Base-by-base conservation (phyloP, 2,329 filamentous ascomycete genomes). In the Diaporthe citrichinensis region DNA sequence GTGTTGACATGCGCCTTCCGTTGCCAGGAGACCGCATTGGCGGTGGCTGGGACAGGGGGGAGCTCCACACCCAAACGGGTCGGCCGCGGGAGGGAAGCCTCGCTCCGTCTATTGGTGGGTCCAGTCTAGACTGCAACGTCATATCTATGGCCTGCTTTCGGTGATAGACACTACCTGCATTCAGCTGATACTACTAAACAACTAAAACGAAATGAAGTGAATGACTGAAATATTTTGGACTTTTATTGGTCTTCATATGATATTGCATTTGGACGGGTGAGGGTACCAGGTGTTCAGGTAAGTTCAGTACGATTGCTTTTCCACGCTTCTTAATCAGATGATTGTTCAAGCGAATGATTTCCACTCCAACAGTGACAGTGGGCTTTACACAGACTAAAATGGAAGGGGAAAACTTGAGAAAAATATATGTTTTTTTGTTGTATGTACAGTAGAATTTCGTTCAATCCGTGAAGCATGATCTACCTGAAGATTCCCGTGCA, bases 21-120 rank as follows among this genome's bases (percentile, higher is more conserved):
- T 75, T 77, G 73, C 68, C 57, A 61, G 65, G 73, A 74, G 57
- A 74, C 74, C 23, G 62, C n/a, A n/a, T n/a, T n/a, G n/a, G n/a
- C n/a, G n/a, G n/a, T n/a, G n/a, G n/a, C n/a, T n/a, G n/a, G n/a
- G n/a, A n/a, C n/a, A n/a, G n/a, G 44, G 57, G 57, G 31, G 9
- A 62, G n/a, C n/a, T 57, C 57, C 53, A 57, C 71, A 72, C 71
- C 57, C n/a, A 53, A 41, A 46, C 61, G 44, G 62, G 46, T 51
- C 28, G 44, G 61, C 39, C 2, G 41, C 61, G 61, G 62, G 62
- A n/a, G 44, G 53, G 12, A 23, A 20, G 31, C 62, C 34, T 10
- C 20, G 28, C 46, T 53, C 62, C 62, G 44, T 51, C 23, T 5
- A 49, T 8, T 14, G 4, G 61, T 31, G 61, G 61, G 61, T 34